Percentiles rank a stretch among this genome's conserved stretches.
phyloP scores from a whole-genome alignment of 352 stramenopile genomes.

The Phytopythium aichiense region DNA sequence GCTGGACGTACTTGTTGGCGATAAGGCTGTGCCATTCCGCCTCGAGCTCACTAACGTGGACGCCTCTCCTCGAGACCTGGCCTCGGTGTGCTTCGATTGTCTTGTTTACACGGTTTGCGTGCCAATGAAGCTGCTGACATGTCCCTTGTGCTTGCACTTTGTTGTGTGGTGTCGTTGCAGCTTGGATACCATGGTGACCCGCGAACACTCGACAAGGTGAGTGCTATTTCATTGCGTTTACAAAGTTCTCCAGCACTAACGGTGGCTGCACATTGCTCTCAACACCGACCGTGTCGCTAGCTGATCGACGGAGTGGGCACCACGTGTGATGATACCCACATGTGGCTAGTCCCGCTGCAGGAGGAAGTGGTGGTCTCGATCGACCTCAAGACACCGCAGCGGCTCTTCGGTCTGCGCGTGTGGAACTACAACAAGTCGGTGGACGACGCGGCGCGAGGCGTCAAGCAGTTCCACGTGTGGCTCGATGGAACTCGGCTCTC shows the following conservation, averaged over 20 bases:
- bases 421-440: constrained; percentile 85
- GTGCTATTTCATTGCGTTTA: not conserved
- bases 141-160: not conserved
- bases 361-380: constrained; percentile 42
- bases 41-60: constrained; percentile 45
- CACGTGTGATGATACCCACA: constrained; percentile 88
- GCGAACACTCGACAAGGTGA: constrained; percentile 84
- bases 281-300: constrained; percentile 13
- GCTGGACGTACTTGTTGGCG: constrained; percentile 58
- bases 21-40: constrained; percentile 28
- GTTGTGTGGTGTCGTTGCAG: constrained; percentile 17
- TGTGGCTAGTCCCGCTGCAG: constrained; percentile 85
- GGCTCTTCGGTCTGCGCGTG: constrained; percentile 57
- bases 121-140: not conserved
- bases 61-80: constrained; percentile 64
- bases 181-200: constrained; percentile 74
- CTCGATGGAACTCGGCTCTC: constrained; percentile 54
- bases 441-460: constrained; percentile 67
- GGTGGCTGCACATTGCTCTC: not conserved
- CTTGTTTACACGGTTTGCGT: not conserved
- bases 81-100: constrained; percentile 32
- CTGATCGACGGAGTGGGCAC: constrained; percentile 76
- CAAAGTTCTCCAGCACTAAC: not conserved
- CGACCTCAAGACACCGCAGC: constrained; percentile 46
- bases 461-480: constrained; percentile 49